A percentile compares a stretch with the other conserved stretches of the same genome.
Conservation (phyloP, 2,329 filamentous ascomycete genomes). For the Huntiella omanensis region DNA sequence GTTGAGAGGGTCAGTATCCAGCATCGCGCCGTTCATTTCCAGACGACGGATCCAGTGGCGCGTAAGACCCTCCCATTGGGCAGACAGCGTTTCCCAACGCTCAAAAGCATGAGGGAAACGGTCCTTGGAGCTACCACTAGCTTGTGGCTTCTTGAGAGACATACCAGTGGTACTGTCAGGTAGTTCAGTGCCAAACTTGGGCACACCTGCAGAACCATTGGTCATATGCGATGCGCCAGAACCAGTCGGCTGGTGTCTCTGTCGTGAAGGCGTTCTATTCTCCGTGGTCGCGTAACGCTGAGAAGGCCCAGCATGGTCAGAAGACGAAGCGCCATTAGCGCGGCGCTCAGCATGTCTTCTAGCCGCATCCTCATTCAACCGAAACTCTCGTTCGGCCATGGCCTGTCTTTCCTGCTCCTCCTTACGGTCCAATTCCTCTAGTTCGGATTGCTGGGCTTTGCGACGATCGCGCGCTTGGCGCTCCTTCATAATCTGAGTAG, state of each 20-base stretch:
- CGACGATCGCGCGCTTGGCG: constrained; percentile 53
- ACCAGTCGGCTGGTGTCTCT: background rate
- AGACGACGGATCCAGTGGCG: constrained; percentile 92
- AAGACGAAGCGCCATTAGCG: constrained; percentile 30
- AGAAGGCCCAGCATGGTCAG: constrained; percentile 12
- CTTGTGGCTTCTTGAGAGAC: constrained; percentile 19
- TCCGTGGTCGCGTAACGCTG: constrained; percentile 11
- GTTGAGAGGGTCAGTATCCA: constrained; percentile 63
- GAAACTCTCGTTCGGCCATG: constrained; percentile 37
- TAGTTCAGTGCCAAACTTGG: constrained; percentile 5
- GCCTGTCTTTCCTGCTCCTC: constrained; percentile 29
- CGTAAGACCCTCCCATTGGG: constrained; percentile 93
- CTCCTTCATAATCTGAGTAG: constrained; percentile 81
- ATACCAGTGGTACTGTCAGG: constrained; percentile 10
- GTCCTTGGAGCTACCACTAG: constrained; percentile 21
- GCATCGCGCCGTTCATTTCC: constrained; percentile 74
- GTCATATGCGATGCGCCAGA: constrained; percentile 3
- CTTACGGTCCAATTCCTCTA: constrained; percentile 33
- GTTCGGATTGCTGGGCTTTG: constrained; percentile 47
- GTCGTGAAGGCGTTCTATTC: background rate
- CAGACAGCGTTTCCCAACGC: constrained; percentile 89
- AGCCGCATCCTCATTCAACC: constrained; percentile 34
- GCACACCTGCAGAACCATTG: constrained; percentile 14
- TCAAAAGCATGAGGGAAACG: constrained; percentile 94
- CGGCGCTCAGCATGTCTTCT: constrained; percentile 41